Conservation (phyloP, 2,329 filamentous ascomycete genomes). For the Sporothrix globosa region DNA sequence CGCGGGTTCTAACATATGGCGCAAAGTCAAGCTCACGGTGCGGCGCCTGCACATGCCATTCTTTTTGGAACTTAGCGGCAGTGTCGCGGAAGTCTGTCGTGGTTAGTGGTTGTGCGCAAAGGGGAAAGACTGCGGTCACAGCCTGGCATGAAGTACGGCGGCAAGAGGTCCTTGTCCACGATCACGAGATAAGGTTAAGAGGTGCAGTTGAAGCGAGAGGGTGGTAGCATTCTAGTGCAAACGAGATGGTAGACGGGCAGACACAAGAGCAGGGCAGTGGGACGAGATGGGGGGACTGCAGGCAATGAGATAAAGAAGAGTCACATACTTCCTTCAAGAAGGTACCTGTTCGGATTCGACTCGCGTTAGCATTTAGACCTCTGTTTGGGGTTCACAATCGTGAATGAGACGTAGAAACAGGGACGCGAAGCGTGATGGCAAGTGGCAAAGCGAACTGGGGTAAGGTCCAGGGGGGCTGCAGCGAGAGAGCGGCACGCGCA, state of each 20-base stretch:
- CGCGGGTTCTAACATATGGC: slow-evolving; percentile 66
- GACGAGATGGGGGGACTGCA: background rate
- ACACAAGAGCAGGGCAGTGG: slow-evolving; percentile 26
- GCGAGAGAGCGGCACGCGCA: background rate
- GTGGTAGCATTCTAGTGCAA: no score
- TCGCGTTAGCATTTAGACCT: slow-evolving; percentile 30
- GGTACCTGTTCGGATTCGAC: slow-evolving; percentile 54
- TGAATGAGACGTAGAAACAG: slow-evolving; percentile 14
- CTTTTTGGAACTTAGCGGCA: slow-evolving; percentile 68
- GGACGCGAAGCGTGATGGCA: slow-evolving; percentile 2
- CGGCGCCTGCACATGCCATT: slow-evolving; percentile 66
- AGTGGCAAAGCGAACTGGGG: slow-evolving; percentile 21
- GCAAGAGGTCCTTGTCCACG: background rate
- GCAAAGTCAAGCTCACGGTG: slow-evolving; percentile 67
- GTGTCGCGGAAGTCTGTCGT: slow-evolving; percentile 67
- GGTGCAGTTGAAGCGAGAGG: background rate
- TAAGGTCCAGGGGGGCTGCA: background rate
- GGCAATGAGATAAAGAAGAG: slow-evolving; percentile 29
- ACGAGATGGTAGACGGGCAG: background rate
- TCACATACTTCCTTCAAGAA: slow-evolving; percentile 65
- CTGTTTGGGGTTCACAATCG: background rate
- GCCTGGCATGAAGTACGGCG: background rate
- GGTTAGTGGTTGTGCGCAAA: slow-evolving; percentile 32
- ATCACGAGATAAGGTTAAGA: background rate
- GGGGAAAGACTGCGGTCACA: background rate